Percentiles rank a stretch among this genome's conserved stretches.
Conservation (phyloP, 768 basidiomycete species). For the Amanita pseudoporphyria region DNA sequence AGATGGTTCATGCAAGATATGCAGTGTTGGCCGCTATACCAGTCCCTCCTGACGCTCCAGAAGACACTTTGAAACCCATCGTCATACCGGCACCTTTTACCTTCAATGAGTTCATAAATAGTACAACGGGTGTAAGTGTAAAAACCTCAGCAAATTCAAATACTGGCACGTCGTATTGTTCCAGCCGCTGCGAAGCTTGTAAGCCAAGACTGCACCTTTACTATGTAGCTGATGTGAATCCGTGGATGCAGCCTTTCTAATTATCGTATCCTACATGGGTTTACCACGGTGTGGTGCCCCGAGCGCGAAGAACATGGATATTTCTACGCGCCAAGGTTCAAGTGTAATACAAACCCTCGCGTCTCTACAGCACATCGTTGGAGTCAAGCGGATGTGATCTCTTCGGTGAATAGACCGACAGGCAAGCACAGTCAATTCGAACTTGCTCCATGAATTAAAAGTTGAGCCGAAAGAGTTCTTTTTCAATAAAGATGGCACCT, state of each 20-base stretch:
- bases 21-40: slow-evolving; percentile 49
- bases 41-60: slow-evolving; percentile 52
- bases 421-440: slow-evolving; percentile 26
- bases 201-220: slow-evolving; percentile 16
- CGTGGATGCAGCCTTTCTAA: slow-evolving; percentile 42
- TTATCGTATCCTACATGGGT: slow-evolving; percentile 57
- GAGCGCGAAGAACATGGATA: slow-evolving; percentile 80
- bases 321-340: slow-evolving; percentile 62
- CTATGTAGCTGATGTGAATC: background rate
- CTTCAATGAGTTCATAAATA: slow-evolving; percentile 39
- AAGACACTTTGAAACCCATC: slow-evolving; percentile 60
- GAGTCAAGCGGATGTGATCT: slow-evolving; percentile 52
- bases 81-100: slow-evolving; percentile 53
- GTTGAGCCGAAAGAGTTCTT: slow-evolving; percentile 50
- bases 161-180: slow-evolving; percentile 4
- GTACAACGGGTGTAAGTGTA: slow-evolving; percentile 4
- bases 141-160: background rate
- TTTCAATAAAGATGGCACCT: slow-evolving; percentile 69
- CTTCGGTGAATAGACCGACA: slow-evolving; percentile 50
- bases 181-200: slow-evolving; percentile 53
- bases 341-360: slow-evolving; percentile 72
- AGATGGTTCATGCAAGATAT: slow-evolving; percentile 39
- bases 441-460: background rate
- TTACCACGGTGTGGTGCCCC: slow-evolving; percentile 70
- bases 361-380: slow-evolving; percentile 71